Base-by-base conservation (phyloP, 75 land plant genomes). In the Picea sitchensis region DNA sequence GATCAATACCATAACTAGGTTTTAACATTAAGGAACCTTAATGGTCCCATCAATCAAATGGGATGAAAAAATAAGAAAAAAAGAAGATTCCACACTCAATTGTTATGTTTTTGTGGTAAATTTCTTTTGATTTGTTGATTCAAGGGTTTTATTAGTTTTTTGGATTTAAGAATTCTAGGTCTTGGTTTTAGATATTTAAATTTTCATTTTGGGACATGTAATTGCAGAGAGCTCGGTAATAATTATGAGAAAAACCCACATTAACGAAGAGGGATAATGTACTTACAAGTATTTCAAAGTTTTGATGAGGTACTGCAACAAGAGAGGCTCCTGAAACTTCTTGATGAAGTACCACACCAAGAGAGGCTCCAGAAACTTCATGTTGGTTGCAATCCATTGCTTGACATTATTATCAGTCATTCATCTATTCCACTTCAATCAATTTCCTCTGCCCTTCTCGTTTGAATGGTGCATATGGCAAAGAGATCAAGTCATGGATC, bases 221-320 rank as follows among this genome's bases (percentile, higher is more conserved):
- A 18, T 71, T 6, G 51, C 2, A 7, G 54, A 7, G 51, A 3
- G 20, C 20, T 2, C 3, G 3, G 23, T 71, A 21, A 1, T 44
- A 17, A n/a, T 41, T 18, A 14, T 71, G 23, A 36, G 73, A 4
- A 69, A 9, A 41, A 41, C 18, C 41, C 18, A n/a, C 41, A 17
- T 41, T 71, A 20, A 47, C 0, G 51, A 47, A 47, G 51, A 47
- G 51, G 51, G 51, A 47, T 34, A 23, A 23, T 38, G 9, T 71
- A 71, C 73, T 71, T 71, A 71, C 73, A 71, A 71, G 73, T 21
- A 47, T 20, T 71, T n/a, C 73, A 71, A 8, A 23, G n/a, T 41
- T n/a, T 71, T 71, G 6, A 71, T 21, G 20, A 71, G 73, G 47
- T 71, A 71, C n/a, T n/a, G n/a, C n/a, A n/a, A n/a, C n/a, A n/a